Evolutionary conservation across 148 eudicot genomes (phyloP).

Genomic region (Gaultheria prostrata): DNA sequence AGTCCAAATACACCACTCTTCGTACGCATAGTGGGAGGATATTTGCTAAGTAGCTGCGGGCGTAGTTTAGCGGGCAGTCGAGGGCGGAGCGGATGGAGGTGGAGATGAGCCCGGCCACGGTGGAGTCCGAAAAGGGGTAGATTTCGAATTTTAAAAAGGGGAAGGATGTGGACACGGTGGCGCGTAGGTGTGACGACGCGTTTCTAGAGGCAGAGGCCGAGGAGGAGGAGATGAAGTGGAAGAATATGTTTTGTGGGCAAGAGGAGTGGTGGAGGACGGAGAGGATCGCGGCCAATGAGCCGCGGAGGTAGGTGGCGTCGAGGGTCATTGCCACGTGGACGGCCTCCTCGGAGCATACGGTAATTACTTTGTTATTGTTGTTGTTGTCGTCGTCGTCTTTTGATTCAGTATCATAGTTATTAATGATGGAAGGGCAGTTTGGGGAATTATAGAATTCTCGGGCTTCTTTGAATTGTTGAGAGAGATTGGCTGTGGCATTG

Average conservation of each 20-base stretch:
- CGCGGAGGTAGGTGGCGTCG: conserved; percentile 73
- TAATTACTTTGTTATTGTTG: not conserved
- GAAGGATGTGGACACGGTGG: conserved; percentile 48
- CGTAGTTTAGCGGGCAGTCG: conserved; percentile 73
- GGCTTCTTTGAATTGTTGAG: conserved; percentile 59
- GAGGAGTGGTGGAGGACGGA: conserved; percentile 79
- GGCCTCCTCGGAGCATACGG: conserved; percentile 45
- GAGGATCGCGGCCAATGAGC: conserved; percentile 80
- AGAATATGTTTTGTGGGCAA: conserved; percentile 69
- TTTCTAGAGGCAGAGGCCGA: conserved; percentile 19
- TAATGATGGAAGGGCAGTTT: conserved; percentile 36
- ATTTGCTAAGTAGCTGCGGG: conserved; percentile 45
- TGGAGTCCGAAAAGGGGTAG: conserved; percentile 50
- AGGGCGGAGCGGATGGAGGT: conserved; percentile 89
- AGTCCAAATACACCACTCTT: conserved; percentile 56
- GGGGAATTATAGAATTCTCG: conserved; percentile 71
- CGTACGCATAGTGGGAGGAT: conserved; percentile 45
- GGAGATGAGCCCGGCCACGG: conserved; percentile 63
- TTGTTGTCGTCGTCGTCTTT: not conserved
- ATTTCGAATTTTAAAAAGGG: conserved; percentile 59
- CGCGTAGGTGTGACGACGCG: conserved; percentile 44
- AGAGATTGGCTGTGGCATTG: not conserved
- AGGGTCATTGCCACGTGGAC: conserved; percentile 89
- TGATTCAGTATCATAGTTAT: not conserved
- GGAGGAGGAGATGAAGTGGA: conserved; percentile 65